Evolutionary conservation across 768 basidiomycete genomes (phyloP).

Genomic region (Pulveroboletus sp.): DNA sequence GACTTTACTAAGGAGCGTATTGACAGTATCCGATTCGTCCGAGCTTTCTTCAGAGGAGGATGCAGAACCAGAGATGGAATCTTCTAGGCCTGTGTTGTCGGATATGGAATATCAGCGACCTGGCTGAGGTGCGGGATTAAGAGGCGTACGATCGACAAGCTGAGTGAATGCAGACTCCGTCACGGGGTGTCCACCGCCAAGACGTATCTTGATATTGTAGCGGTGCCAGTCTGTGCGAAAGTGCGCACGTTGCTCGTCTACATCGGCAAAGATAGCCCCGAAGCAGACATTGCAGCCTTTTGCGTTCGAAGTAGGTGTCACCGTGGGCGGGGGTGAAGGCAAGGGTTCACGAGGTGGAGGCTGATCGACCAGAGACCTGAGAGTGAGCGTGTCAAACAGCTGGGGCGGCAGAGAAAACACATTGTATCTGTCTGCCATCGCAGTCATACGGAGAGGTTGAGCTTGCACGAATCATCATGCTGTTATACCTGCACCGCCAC

Average conservation of each 20-base stretch:
- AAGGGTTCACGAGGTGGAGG: constrained; percentile 30
- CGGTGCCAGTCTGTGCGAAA: constrained; percentile 97
- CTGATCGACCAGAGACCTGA: constrained; percentile 54
- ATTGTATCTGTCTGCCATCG: constrained; percentile 45
- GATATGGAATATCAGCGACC: not conserved
- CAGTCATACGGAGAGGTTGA: not conserved
- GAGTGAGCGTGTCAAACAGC: constrained; percentile 66
- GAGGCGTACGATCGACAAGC: constrained; percentile 70
- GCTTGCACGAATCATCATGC: not conserved
- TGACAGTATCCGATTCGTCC: constrained; percentile 63
- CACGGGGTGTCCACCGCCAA: constrained; percentile 60
- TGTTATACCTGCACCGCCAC: constrained; percentile 16
- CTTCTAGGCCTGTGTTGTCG: constrained; percentile 56
- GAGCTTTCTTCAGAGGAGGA: constrained; percentile 58
- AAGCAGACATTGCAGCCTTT: constrained; percentile 71
- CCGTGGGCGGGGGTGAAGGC: constrained; percentile 34
- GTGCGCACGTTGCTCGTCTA: constrained; percentile 81
- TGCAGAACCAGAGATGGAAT: constrained; percentile 90
- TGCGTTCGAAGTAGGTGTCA: constrained; percentile 25
- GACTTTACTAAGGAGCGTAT: constrained; percentile 61
- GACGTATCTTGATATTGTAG: constrained; percentile 87
- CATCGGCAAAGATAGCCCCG: constrained; percentile 61
- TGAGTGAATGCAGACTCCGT: constrained; percentile 68
- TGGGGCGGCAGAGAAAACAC: constrained; percentile 69
- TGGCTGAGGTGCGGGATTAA: not conserved